Evolutionary conservation across 2,329 filamentous ascomycete genomes (phyloP), one percentile per base, ranked within the genome.

Genomic region (Alternaria triticina): DNA sequence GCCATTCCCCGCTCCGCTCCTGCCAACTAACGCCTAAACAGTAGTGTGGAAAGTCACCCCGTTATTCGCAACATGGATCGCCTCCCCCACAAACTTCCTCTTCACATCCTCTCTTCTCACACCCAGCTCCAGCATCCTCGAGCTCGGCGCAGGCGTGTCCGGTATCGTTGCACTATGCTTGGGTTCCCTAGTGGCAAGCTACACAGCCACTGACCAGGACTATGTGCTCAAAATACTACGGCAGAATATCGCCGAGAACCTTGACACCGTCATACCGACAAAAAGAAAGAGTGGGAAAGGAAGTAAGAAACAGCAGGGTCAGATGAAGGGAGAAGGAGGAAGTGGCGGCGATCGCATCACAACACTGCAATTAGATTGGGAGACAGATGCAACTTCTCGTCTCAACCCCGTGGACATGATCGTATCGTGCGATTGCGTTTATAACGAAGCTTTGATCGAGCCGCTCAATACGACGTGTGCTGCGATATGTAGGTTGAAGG

Each of bases 41-140:
- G 94, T 97, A 17, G 84, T 98, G 9, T 99, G 96, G 96, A 94
- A 92, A 79, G 91, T 97, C 70, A 95, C 93, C 0, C 93, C 94
- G 9, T 83, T 89, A 47, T 89, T 98, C 74, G 92, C 94, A 22
- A 83, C 88, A 68, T 98, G 93, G 93, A 86, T 98, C 49, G 84
- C 89, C 33, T 85, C 86, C 4, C 79, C 85, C 2, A 75, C 79
- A 28, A 94, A 93, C 77, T 78, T 88, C 1, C 84, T 97, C 51
- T 89, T 90, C 81, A 77, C 80, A 40, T 72, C 80, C 59, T 81
- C 80, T 49, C 73, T 90, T 54, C 83, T 95, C 8, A 79, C 83
- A 23, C 63, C 83, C 0, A 70, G 82, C 2, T 89, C 91, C 6
- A 83, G 83, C 6, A 83, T 94, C 20, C 83, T 97, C 59, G 96